Evolutionary conservation across 805 yeast genomes (phyloP).

Genomic region (Priceomyces medius): DNA sequence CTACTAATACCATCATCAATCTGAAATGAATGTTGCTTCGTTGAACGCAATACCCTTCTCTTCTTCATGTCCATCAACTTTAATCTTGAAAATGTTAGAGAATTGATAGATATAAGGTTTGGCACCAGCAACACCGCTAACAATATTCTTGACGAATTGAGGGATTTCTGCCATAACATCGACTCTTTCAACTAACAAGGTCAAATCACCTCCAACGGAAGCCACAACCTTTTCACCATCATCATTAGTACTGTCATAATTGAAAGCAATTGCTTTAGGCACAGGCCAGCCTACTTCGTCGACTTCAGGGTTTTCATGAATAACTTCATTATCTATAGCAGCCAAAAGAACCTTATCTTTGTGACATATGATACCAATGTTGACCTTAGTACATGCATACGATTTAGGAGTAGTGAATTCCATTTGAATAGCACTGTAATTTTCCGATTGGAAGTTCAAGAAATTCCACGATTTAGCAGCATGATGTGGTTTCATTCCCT

Average conservation of each 20-base stretch:
- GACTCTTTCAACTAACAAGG: slow-evolving; percentile 75
- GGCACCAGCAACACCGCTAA: slow-evolving; percentile 92
- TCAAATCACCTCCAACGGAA: slow-evolving; percentile 58
- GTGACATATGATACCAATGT: slow-evolving; percentile 71
- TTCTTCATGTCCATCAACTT: slow-evolving; percentile 36
- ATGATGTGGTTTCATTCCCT: slow-evolving; percentile 99
- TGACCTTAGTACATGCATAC: slow-evolving; percentile 78
- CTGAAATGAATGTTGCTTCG: slow-evolving; percentile 78
- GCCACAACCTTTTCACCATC: slow-evolving; percentile 46
- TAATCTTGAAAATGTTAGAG: slow-evolving; percentile 60
- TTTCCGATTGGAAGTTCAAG: slow-evolving; percentile 77
- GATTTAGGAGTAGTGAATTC: slow-evolving; percentile 93
- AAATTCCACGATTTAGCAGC: slow-evolving; percentile 98
- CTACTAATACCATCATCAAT: slow-evolving; percentile 18
- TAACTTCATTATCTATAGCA: slow-evolving; percentile 62
- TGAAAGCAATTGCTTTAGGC: slow-evolving; percentile 67
- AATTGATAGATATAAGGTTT: slow-evolving; percentile 96
- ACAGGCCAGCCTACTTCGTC: slow-evolving; percentile 93
- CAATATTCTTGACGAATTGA: slow-evolving; percentile 87
- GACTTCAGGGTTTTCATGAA: slow-evolving; percentile 50
- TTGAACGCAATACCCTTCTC: slow-evolving; percentile 69
- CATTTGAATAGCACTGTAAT: slow-evolving; percentile 79
- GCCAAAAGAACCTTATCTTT: slow-evolving; percentile 61
- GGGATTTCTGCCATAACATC: slow-evolving; percentile 99
- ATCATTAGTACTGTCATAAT: slow-evolving; percentile 42